Evolutionary conservation across 176 grass and related monocot species (phyloP), one percentile per base, ranked within the genome.

Genomic region (Chloris gayana): DNA sequence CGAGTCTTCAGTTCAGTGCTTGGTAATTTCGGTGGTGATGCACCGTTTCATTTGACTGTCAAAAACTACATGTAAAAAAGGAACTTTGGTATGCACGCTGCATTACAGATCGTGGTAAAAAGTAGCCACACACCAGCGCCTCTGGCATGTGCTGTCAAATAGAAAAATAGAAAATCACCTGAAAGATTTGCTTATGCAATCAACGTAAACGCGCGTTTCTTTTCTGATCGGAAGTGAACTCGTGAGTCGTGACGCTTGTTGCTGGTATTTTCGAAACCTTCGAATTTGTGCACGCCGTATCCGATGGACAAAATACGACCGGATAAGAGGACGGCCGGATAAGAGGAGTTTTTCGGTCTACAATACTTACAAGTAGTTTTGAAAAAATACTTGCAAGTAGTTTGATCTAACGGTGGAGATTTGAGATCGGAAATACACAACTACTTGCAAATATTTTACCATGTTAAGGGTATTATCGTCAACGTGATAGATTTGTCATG

Each of bases 201-300:
- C 41, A 42, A 42, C 4, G 51, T n/a, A 56, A 56, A 56, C 19
- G 67, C 21, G 14, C 22, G 25, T 19, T 62, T 57, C 74, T 30
- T 60, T 37, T 2, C 7, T 19, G n/a, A 21, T 5, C 7, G 7
- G 35, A 61, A 17, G n/a, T 30, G 57, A 44, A 42, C 19, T 7
- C 5, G 18, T 54, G 51, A 42, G 6, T 7, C 5, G 18, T 54
- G 51, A 54, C 0, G 57, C 7, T 19, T 15, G 11, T 8, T 8
- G 14, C 74, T 63, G 74, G 56, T 46, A 63, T 77, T 61, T 32
- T 14, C 9, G n/a, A 69, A 80, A 34, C 44, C 42, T 12, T 67
- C 61, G 61, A 25, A 50, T 35, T 50, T 47, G 21, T 6, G 76
- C 62, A 79, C 60, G 32, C 30, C 60, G 44, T 67, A 18, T 51